These are phyloP conservation scores for Ulmus americana DNA, from an alignment of 331 rosid genomes.

Conservation along the genomic window DNA sequence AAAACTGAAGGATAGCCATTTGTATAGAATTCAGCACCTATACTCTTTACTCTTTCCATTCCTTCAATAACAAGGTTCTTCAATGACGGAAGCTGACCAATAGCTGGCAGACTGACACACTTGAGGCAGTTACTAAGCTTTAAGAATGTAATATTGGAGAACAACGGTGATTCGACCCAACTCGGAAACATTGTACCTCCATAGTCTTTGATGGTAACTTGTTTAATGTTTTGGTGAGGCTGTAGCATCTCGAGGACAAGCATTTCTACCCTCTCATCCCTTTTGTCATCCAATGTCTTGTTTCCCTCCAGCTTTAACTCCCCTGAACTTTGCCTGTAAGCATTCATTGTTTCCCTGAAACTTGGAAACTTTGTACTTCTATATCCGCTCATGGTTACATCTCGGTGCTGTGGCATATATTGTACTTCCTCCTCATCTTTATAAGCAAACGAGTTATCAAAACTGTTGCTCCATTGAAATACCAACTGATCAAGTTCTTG, in stretches of 20 bases:
- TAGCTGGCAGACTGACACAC: constrained; percentile 24
- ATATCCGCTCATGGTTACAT: constrained; percentile 12
- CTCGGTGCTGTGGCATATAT: constrained; percentile 2
- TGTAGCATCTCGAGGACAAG: constrained; percentile 29
- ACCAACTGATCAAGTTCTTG: constrained; percentile 19
- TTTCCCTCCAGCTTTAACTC: neutral
- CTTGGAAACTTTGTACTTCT: constrained; percentile 15
- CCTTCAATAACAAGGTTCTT: constrained; percentile 31
- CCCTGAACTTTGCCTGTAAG: constrained; percentile 1
- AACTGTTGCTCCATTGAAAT: constrained; percentile 20
- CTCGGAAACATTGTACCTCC: constrained; percentile 28
- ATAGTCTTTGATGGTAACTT: constrained; percentile 18
- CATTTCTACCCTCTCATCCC: constrained; percentile 23
- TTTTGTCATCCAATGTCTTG: constrained; percentile 7
- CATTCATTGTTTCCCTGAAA: constrained; percentile 20
- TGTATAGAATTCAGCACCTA: constrained; percentile 25
- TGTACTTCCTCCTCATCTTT: neutral
- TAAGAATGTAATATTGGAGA: constrained; percentile 17
- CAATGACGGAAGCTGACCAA: constrained; percentile 27
- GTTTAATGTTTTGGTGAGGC: constrained; percentile 21
- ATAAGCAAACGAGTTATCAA: neutral
- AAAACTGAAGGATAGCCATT: constrained; percentile 10
- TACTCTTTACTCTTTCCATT: constrained; percentile 19
- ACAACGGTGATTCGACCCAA: constrained; percentile 26
- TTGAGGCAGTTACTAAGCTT: constrained; percentile 16